These are phyloP conservation scores for Tagetes patula DNA, from an alignment of 129 eudicot genomes.

Conservation along the genomic window DNA sequence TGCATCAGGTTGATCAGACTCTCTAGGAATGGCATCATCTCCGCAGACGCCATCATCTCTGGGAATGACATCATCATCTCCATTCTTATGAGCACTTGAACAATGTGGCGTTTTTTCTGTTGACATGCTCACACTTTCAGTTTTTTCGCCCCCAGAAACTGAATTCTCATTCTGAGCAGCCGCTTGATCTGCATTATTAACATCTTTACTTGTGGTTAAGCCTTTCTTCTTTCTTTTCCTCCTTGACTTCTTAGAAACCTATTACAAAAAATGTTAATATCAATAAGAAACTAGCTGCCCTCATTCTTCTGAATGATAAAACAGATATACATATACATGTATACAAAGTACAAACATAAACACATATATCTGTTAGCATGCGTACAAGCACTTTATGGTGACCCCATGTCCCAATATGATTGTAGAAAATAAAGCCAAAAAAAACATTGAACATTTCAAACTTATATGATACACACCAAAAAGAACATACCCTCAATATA, in stretches of 20 bases:
- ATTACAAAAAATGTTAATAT: constrained; percentile 5
- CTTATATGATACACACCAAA: constrained; percentile 8
- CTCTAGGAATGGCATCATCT: constrained; percentile 31
- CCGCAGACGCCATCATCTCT: constrained; percentile 24
- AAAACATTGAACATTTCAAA: constrained; percentile 1
- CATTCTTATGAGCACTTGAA: constrained; percentile 35
- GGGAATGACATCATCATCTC: constrained; percentile 31
- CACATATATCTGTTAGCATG: neutral
- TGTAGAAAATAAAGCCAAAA: constrained; percentile 7
- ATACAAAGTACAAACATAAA: neutral
- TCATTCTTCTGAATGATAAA: neutral
- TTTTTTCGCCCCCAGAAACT: constrained; percentile 39
- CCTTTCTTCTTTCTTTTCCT: constrained; percentile 56
- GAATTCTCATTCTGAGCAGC: constrained; percentile 33
- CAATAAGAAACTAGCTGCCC: constrained; percentile 15
- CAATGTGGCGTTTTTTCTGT: constrained; percentile 30
- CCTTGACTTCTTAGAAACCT: constrained; percentile 84
- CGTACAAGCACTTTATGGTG: constrained; percentile 16
- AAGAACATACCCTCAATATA: constrained; percentile 71
- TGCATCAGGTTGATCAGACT: constrained; percentile 39
- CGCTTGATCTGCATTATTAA: constrained; percentile 39
- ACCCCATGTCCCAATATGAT: constrained; percentile 5
- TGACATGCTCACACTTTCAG: constrained; percentile 27
- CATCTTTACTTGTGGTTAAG: constrained; percentile 41
- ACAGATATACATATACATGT: neutral